Evolutionary conservation across 192 early-diverging fungal species (phyloP).

Genomic region (Mortierella alpina): DNA sequence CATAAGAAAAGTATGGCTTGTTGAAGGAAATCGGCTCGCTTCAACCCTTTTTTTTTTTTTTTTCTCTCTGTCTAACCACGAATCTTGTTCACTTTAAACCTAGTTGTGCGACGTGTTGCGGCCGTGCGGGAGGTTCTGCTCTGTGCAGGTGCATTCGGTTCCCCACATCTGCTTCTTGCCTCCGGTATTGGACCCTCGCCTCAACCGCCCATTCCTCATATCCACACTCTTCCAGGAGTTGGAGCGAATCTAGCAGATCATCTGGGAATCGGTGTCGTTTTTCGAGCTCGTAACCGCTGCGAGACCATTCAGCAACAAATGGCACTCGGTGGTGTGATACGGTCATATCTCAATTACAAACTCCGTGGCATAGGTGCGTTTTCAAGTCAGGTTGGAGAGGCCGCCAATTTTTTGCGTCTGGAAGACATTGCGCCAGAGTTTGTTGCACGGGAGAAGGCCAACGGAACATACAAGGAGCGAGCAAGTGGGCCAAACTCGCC

Average conservation of each 20-base stretch:
- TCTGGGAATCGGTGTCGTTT: slow-evolving; percentile 28
- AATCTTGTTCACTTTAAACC: slow-evolving; percentile 4
- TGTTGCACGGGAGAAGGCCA: slow-evolving; percentile 40
- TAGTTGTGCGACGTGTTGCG: slow-evolving; percentile 22
- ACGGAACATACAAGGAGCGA: slow-evolving; percentile 38
- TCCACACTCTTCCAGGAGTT: slow-evolving; percentile 51
- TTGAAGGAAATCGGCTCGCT: neutral
- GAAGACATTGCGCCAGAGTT: slow-evolving; percentile 45
- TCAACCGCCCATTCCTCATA: slow-evolving; percentile 23
- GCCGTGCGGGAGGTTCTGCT: slow-evolving; percentile 53
- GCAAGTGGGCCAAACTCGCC: slow-evolving; percentile 39
- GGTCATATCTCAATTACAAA: slow-evolving; percentile 10
- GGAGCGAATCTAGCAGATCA: slow-evolving; percentile 55
- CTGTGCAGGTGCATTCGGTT: slow-evolving; percentile 54
- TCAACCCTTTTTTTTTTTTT: slow-evolving; percentile 1
- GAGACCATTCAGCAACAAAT: slow-evolving; percentile 5
- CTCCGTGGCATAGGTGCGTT: slow-evolving; percentile 14
- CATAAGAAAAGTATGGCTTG: slow-evolving; percentile 16
- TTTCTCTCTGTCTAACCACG: neutral
- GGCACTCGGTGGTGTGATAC: neutral
- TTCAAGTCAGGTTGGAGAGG: slow-evolving; percentile 32
- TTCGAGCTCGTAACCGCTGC: slow-evolving; percentile 16
- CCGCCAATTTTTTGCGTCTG: slow-evolving; percentile 35
- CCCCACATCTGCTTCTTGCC: slow-evolving; percentile 48
- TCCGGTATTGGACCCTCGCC: slow-evolving; percentile 53